Evolutionary conservation across 176 grass and related monocot genomes (phyloP).

Genomic region (Themeda triandra): DNA sequence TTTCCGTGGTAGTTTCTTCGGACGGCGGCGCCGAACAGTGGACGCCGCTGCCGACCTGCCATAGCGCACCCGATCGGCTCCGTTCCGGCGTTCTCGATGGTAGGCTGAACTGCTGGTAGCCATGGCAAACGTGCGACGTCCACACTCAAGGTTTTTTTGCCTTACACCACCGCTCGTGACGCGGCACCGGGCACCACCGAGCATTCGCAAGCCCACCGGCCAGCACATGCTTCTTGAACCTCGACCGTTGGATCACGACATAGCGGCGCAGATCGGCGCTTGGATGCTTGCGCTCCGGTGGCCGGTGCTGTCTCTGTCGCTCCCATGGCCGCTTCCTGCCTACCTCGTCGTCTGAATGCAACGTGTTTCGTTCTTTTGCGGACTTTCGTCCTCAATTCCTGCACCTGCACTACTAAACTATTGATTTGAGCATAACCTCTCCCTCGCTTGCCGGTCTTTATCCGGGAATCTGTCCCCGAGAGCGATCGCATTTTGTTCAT

Average conservation of each 20-base stretch:
- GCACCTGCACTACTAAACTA: not conserved
- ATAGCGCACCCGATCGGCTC: not conserved
- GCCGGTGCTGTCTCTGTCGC: not conserved
- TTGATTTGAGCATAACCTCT: not conserved
- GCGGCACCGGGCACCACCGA: not conserved
- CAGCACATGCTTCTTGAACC: no score
- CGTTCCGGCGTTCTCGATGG: not conserved
- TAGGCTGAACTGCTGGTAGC: not conserved
- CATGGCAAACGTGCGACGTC: not conserved
- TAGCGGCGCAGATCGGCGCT: not conserved
- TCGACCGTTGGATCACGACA: not conserved
- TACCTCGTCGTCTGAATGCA: not conserved
- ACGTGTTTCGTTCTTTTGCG: not conserved
- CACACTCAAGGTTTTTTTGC: no score
- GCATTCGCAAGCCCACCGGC: not conserved
- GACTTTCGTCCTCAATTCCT: not conserved
- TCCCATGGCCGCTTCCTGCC: not conserved
- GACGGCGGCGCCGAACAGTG: not conserved
- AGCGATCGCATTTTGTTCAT: not conserved
- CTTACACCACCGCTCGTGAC: no score
- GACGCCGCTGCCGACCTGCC: not conserved
- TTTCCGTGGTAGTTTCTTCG: not conserved
- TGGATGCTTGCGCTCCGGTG: not conserved
- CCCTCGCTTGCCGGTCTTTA: not conserved
- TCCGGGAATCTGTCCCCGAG: not conserved